A percentile compares a stretch with the other conserved stretches of the same genome.
These are phyloP conservation scores for Pisolithus thermaeus DNA, from an alignment of 1,284 basidiomycete genomes.

Conservation along the genomic window DNA sequence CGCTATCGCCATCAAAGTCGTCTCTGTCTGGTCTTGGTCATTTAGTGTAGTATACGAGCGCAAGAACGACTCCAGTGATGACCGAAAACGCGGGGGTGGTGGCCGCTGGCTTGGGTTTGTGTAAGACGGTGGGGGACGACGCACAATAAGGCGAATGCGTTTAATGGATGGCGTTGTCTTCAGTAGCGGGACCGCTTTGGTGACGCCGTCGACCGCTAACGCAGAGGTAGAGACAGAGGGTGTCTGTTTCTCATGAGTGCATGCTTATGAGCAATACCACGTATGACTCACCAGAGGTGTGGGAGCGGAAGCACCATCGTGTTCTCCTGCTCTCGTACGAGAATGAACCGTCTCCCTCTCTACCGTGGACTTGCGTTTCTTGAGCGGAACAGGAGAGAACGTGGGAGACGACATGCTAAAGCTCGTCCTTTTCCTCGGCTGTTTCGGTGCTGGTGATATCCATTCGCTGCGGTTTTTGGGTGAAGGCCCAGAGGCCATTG, in stretches of 20 bases:
- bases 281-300: neutral
- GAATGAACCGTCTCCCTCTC: neutral
- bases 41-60: constrained; percentile 53
- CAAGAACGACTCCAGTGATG: constrained; percentile 52
- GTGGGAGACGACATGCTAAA: constrained; percentile 12
- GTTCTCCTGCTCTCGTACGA: constrained; percentile 16
- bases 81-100: constrained; percentile 41
- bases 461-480: neutral
- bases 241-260: neutral
- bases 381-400: constrained; percentile 15
- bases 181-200: neutral
- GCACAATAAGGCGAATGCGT: constrained; percentile 66
- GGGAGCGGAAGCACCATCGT: neutral
- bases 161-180: constrained; percentile 32
- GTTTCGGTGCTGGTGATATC: constrained; percentile 1
- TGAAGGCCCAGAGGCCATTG: neutral
- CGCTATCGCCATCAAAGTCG: constrained; percentile 40
- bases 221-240: neutral
- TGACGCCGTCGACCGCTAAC: neutral
- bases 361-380: constrained; percentile 21
- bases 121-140: constrained; percentile 50
- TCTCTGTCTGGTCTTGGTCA: constrained; percentile 42
- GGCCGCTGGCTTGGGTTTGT: constrained; percentile 68
- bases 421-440: constrained; percentile 15
- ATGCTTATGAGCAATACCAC: too few species aligned